Percentiles rank a stretch among this genome's conserved stretches.
These are phyloP conservation scores for Symmetrospora coprosmae DNA, from an alignment of 768 basidiomycete genomes.

Conservation along the genomic window DNA sequence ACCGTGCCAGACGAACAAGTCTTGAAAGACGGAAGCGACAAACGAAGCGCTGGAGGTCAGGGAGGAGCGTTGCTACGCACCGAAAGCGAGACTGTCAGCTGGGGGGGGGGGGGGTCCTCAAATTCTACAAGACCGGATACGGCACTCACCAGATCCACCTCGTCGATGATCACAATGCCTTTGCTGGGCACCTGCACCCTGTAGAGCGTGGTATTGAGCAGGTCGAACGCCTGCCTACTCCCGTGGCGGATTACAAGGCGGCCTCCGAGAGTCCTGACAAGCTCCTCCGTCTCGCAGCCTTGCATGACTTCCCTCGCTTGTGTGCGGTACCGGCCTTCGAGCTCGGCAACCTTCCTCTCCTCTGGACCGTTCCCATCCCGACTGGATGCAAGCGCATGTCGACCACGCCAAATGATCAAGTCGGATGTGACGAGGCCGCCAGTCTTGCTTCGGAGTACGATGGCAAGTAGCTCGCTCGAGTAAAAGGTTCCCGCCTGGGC, in stretches of 20 bases:
- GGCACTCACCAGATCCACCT: constrained; percentile 5
- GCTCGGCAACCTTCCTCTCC: not conserved
- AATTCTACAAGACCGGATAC: not conserved
- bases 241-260: constrained; percentile 7
- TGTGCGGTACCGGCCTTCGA: constrained; percentile 7
- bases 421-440: constrained; percentile 11
- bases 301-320: not conserved
- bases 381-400: constrained; percentile 2
- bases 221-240: not conserved
- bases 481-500: constrained; percentile 2
- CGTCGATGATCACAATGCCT: constrained; percentile 6
- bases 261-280: constrained; percentile 1
- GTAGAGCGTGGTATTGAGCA: constrained; percentile 14
- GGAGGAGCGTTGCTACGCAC: not conserved
- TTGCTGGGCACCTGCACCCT: not conserved
- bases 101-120: no score
- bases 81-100: not conserved
- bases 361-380: constrained; percentile 1
- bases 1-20: constrained; percentile 18
- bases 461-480: not conserved
- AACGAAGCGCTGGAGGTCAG: constrained; percentile 13
- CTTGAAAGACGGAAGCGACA: constrained; percentile 15
- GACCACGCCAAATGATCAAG: not conserved
- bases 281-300: not conserved
- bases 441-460: not conserved